phyloP scores from a whole-genome alignment of 78 protist genomes.

The Isochrysis galbana region DNA sequence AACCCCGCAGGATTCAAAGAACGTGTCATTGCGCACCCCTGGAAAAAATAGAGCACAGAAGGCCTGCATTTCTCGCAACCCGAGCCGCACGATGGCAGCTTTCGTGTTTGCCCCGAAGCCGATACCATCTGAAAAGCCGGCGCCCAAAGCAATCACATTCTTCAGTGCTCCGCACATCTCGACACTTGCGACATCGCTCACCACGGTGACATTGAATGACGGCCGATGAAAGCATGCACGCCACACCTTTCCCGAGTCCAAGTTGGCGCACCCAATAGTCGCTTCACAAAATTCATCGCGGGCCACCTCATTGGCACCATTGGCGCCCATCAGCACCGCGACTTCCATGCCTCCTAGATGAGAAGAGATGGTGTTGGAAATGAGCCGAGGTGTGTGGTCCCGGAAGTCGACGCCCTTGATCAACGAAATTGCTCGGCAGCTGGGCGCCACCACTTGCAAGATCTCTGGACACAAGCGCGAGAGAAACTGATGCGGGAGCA shows the following conservation, averaged over 20 bases:
- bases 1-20: slow-evolving; percentile 70
- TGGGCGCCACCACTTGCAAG: neutral
- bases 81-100: slow-evolving; percentile 71
- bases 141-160: slow-evolving; percentile 71
- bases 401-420: slow-evolving; percentile 60
- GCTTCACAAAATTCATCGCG: slow-evolving; percentile 67
- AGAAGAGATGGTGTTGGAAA: slow-evolving; percentile 46
- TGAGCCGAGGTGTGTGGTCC: slow-evolving; percentile 26
- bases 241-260: neutral
- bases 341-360: neutral
- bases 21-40: slow-evolving; percentile 30
- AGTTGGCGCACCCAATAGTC: slow-evolving; percentile 45
- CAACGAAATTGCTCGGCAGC: slow-evolving; percentile 55
- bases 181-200: slow-evolving; percentile 46
- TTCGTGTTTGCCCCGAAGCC: slow-evolving; percentile 63
- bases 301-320: slow-evolving; percentile 71
- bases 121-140: slow-evolving; percentile 19
- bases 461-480: neutral
- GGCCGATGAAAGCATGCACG: slow-evolving; percentile 29
- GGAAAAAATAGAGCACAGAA: no score
- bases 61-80: slow-evolving; percentile 55
- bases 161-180: slow-evolving; percentile 76
- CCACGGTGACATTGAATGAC: slow-evolving; percentile 44
- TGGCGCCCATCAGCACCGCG: slow-evolving; percentile 72
- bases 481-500: slow-evolving; percentile 60